A percentile compares a stretch with the other conserved stretches of the same genome.
Conservation (phyloP, 2,329 filamentous ascomycete species). For the Kalmusia sp. region DNA sequence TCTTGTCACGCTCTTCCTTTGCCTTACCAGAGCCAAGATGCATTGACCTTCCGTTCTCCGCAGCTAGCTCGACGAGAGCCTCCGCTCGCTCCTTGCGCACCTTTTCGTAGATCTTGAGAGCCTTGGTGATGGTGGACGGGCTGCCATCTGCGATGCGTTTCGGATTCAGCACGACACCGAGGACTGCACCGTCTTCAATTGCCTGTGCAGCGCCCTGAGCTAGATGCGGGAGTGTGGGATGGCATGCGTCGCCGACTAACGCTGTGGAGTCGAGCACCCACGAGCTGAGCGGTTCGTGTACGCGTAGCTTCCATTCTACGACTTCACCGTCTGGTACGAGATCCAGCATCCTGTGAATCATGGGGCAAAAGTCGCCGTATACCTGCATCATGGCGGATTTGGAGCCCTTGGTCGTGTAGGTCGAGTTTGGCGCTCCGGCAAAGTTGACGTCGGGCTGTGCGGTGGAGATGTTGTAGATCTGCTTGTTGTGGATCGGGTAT, state of each 20-base stretch:
- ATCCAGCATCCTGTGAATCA: slow-evolving; percentile 66
- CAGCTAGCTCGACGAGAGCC: slow-evolving; percentile 63
- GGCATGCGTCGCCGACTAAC: slow-evolving; percentile 66
- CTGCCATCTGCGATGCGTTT: slow-evolving; percentile 54
- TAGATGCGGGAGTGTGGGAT: slow-evolving; percentile 69
- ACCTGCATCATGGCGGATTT: slow-evolving; percentile 67
- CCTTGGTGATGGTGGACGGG: slow-evolving; percentile 57
- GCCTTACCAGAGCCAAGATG: slow-evolving; percentile 66
- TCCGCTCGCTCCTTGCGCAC: slow-evolving; percentile 65
- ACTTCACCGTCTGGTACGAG: slow-evolving; percentile 70
- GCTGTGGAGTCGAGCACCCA: slow-evolving; percentile 64
- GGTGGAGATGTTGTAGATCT: slow-evolving; percentile 71
- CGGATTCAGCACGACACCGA: slow-evolving; percentile 59
- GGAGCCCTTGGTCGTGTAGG: slow-evolving; percentile 68
- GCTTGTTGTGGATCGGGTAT: slow-evolving; percentile 74
- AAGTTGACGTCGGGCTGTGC: slow-evolving; percentile 68
- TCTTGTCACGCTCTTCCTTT: slow-evolving; percentile 64
- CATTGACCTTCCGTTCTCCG: slow-evolving; percentile 60
- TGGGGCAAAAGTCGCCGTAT: slow-evolving; percentile 67
- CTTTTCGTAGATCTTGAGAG: slow-evolving; percentile 63
- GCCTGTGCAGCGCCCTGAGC: slow-evolving; percentile 71
- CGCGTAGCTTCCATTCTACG: slow-evolving; percentile 70
- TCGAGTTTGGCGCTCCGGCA: slow-evolving; percentile 62
- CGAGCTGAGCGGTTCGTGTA: slow-evolving; percentile 67
- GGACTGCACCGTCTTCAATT: slow-evolving; percentile 67